Percentiles rank a stretch among this genome's conserved stretches.
Evolutionary conservation across 139 green algal genomes (phyloP).

Genomic region (Chlamydomonas sphaeroides): DNA sequence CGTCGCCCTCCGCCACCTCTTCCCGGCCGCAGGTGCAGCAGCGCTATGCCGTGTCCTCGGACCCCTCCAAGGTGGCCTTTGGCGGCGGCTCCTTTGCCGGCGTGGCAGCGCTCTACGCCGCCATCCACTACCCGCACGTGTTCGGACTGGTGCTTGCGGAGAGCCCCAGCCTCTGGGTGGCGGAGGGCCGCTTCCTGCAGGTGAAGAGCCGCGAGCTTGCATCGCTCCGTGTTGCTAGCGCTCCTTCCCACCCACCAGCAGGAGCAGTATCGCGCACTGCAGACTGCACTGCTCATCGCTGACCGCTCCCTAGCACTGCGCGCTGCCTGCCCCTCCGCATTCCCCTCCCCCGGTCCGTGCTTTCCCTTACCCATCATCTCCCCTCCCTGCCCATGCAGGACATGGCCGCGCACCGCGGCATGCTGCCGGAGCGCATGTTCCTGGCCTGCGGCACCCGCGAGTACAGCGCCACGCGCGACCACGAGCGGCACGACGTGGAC

Average conservation of each 20-base stretch:
- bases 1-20: neutral
- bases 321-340: too few relatives aligned
- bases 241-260: too few relatives aligned
- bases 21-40: slow-evolving; percentile 10
- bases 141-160: slow-evolving; percentile 54
- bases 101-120: slow-evolving; percentile 57
- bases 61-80: slow-evolving; percentile 50
- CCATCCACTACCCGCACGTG: slow-evolving; percentile 59
- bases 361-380: too few relatives aligned
- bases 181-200: slow-evolving; percentile 53
- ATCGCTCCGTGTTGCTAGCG: neutral
- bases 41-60: slow-evolving; percentile 27
- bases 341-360: too few relatives aligned
- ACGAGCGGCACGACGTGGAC: slow-evolving; percentile 54
- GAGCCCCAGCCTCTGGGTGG: slow-evolving; percentile 60
- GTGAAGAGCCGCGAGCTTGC: neutral
- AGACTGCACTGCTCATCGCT: too few relatives aligned
- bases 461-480: slow-evolving; percentile 63
- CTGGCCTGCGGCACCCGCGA: slow-evolving; percentile 64
- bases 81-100: slow-evolving; percentile 62
- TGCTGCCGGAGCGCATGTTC: slow-evolving; percentile 61
- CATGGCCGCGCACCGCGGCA: slow-evolving; percentile 41
- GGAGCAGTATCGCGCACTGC: too few relatives aligned
- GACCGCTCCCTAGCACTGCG: too few relatives aligned
- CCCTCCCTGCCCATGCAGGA: neutral